A percentile compares a stretch with the other conserved stretches of the same genome.
These are phyloP conservation scores for Hyphopichia wangnamkhiaoensis DNA, from an alignment of 1,139 yeast species.

Conservation along the genomic window DNA sequence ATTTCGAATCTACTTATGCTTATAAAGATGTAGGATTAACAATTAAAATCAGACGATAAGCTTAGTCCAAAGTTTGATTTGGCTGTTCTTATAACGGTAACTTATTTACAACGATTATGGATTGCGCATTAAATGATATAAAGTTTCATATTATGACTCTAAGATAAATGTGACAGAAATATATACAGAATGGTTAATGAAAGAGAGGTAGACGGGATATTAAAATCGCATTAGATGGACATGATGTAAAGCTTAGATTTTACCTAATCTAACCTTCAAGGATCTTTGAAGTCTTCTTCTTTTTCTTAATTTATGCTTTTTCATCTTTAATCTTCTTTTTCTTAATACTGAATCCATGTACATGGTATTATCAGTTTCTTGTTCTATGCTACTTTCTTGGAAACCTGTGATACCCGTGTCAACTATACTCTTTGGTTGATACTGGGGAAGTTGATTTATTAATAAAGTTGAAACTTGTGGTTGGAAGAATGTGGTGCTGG, in stretches of 20 bases:
- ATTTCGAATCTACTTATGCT: no score
- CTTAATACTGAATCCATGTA: constrained; percentile 62
- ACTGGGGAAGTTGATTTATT: neutral
- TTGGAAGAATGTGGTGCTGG: constrained; percentile 1
- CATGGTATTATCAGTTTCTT: constrained; percentile 28
- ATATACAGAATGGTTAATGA: neutral
- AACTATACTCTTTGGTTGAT: neutral
- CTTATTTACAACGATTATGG: no score
- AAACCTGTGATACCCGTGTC: neutral
- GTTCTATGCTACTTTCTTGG: constrained; percentile 1
- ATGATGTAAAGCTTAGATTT: constrained; percentile 13
- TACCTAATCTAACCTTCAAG: constrained; percentile 58
- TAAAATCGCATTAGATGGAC: neutral
- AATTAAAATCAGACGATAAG: no score
- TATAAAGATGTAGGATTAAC: no score
- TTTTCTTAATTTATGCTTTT: constrained; percentile 71
- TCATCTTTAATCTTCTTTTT: constrained; percentile 71
- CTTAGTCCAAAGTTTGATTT: no score
- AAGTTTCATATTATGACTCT: neutral
- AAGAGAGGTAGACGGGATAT: no score
- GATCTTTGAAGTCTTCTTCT: constrained; percentile 68
- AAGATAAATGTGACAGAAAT: neutral
- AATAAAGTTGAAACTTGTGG: neutral
- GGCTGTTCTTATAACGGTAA: no score
- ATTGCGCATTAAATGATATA: no score